Base-by-base conservation (phyloP, 1,284 basidiomycete genomes). In the Melampsora abietis-canadensis region DNA sequence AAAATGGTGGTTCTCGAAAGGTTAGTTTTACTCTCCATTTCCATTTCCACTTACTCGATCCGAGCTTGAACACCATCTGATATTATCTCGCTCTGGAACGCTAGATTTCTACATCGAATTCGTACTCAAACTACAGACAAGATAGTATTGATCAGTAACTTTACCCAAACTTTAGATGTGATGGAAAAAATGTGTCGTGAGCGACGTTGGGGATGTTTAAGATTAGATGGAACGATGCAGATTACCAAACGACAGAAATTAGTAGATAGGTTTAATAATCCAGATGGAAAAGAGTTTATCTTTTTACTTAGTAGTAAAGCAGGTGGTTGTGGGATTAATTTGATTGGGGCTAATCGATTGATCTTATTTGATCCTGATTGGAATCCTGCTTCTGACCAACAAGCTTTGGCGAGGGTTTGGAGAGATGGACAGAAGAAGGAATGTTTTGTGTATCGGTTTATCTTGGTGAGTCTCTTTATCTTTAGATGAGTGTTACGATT, bases 321-420 rank as follows among this genome's bases (percentile, higher is more conserved):
- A 48, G 95, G 95, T 76, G 95, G 95, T 79, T 97, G 94, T 79
- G 94, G 96, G 80, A 95, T 98, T 85, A 98, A 98, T 81, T 85
- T 98, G 77, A 97, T 98, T 80, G 95, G 95, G 7, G 95, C 95
- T 2, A 98, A 98, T 81, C 88, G 95, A 17, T 85, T 98, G 21
- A 91, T 98, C 77, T 85, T 98, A 40, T 98, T 98, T 79, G 95
- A 99, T 82, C 96, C 96, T 61, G 88, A 98, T 81, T 97, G 95
- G 94, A 98, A 98, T 80, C 95, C 94, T 24, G 94, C 95, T 5
- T 92, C 94, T 47, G 95, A 99, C 82, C 96, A 98, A 82, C 96
- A 99, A 82, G 95, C 95, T 10, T 86, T 98, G 5, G 95, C 95
- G 51, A 92, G 95, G 82, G 95, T 99, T 1, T 99, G 95, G 95